These are phyloP conservation scores for Lactifluus piperatus DNA, from an alignment of 768 basidiomycete species.

Conservation along the genomic window DNA sequence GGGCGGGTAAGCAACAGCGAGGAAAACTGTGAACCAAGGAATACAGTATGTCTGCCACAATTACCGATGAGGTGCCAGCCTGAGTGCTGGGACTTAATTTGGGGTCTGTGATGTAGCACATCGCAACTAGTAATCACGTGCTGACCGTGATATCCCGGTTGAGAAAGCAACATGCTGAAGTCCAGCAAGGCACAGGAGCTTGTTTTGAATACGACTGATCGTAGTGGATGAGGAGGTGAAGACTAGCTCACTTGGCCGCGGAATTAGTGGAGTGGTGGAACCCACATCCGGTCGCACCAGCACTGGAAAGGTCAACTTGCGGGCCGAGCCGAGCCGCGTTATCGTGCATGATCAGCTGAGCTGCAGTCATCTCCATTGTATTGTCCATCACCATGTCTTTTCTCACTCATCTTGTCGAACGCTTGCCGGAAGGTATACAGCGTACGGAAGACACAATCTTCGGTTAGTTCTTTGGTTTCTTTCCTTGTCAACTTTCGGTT, in stretches of 20 bases:
- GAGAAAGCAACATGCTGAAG: too few relatives aligned
- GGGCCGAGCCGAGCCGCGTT: too few relatives aligned
- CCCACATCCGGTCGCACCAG: too few relatives aligned
- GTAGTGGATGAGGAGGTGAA: too few relatives aligned
- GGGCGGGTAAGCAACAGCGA: background rate
- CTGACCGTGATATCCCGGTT: background rate
- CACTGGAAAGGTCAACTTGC: too few relatives aligned
- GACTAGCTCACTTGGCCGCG: too few relatives aligned
- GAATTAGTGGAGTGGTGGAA: too few relatives aligned
- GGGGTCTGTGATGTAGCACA: background rate
- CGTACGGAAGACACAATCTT: constrained; percentile 20
- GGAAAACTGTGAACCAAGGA: background rate
- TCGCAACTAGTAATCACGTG: too few relatives aligned
- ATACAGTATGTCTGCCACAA: background rate
- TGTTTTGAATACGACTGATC: too few relatives aligned
- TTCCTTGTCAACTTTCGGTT: background rate
- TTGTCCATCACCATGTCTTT: constrained; percentile 9
- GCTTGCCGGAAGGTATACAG: constrained; percentile 22
- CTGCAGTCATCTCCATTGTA: too few relatives aligned
- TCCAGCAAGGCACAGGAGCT: too few relatives aligned
- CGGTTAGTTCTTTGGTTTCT: constrained; percentile 4
- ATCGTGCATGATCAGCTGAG: too few relatives aligned
- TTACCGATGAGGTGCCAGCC: background rate
- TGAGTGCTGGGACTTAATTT: background rate
- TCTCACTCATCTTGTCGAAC: constrained; percentile 13